Base-by-base conservation (phyloP, 73 alveolate genomes). In the Stentor roeselii region DNA sequence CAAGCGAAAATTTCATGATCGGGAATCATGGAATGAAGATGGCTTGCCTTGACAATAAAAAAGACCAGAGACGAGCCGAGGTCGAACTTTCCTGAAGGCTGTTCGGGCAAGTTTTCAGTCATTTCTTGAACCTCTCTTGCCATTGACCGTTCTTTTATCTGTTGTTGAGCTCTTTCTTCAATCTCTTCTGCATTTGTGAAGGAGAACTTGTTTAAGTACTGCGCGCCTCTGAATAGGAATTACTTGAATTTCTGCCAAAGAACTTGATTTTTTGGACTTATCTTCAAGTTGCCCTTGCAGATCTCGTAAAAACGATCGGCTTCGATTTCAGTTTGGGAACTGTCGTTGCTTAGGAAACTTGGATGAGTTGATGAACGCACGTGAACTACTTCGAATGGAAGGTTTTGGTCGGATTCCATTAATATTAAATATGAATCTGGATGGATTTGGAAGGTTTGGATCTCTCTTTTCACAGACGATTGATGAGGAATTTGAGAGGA, bases 1-100 rank as follows among this genome's bases (percentile, higher is more conserved):
- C 80, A 67, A 21, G n/a, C 41, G 2, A 67, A n/a, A 15, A 67
- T 1, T 2, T 67, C 80, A 67, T 67, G 34, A 67, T 67, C 80
- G 11, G 80, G 80, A 21, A 67, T 67, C 37, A 67, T 67, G 37
- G 11, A 15, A 27, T 32, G n/a, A 67, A 67, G n/a, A 32, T 32
- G 37, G 1, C 34, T 67, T 67, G 27, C 80, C 34, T 67, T 67
- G 34, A 67, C 37, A 27, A 67, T 21, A 67, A 1, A 67, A 21
- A 50, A 50, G 6, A 50, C 67, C 6, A 50, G 21, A 50, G 67
- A 11, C 30, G 30, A 11, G 30, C 6, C 6, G 21, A 50, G 67
- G 67, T 50, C 67, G 6, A 11, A 21, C 21, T 50, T 50, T 50
- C 21, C 67, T 6, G 21, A 11, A 50, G 21, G 6, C 67, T 6